These are phyloP conservation scores for Bipolaris oryzae DNA, from an alignment of 2,329 filamentous ascomycete genomes.

Conservation along the genomic window DNA sequence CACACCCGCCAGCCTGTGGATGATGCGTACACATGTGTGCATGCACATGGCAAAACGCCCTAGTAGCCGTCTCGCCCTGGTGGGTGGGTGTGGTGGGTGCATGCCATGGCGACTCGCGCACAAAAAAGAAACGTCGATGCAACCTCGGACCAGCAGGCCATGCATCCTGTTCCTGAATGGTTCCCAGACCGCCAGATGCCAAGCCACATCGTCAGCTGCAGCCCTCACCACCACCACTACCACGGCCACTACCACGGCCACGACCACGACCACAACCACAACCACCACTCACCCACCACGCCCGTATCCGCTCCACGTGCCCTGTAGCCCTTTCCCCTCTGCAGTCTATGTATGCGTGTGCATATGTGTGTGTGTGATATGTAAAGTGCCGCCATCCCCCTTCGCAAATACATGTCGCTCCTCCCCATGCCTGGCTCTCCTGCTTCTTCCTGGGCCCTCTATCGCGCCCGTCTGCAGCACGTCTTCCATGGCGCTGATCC, in stretches of 20 bases:
- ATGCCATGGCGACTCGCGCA: background rate
- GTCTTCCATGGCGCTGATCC: conserved; percentile 71
- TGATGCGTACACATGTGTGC: too few relatives aligned
- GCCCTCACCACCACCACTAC: background rate
- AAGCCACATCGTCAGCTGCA: conserved; percentile 13
- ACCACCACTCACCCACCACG: conserved; percentile 1
- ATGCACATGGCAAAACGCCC: background rate
- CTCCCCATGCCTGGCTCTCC: conserved; percentile 64
- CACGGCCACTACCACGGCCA: too few relatives aligned
- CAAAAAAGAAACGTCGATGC: conserved; percentile 9
- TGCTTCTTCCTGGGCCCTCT: conserved; percentile 74
- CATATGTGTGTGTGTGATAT: background rate
- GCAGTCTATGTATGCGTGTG: too few relatives aligned
- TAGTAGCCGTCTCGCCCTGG: background rate
- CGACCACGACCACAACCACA: too few relatives aligned
- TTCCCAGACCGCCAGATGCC: conserved; percentile 11
- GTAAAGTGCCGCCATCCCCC: conserved; percentile 11
- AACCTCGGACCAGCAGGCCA: conserved; percentile 12
- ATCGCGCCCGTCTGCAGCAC: conserved; percentile 67
- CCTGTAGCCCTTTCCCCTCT: background rate
- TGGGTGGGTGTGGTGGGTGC: too few relatives aligned
- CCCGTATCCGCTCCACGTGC: conserved; percentile 3
- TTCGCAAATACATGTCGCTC: conserved; percentile 37
- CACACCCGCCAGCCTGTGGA: background rate
- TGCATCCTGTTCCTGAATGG: conserved; percentile 18